Percentiles rank a stretch among this genome's conserved stretches.
These are phyloP conservation scores for Metschnikowia similis DNA, from an alignment of 805 yeast species.

Conservation along the genomic window DNA sequence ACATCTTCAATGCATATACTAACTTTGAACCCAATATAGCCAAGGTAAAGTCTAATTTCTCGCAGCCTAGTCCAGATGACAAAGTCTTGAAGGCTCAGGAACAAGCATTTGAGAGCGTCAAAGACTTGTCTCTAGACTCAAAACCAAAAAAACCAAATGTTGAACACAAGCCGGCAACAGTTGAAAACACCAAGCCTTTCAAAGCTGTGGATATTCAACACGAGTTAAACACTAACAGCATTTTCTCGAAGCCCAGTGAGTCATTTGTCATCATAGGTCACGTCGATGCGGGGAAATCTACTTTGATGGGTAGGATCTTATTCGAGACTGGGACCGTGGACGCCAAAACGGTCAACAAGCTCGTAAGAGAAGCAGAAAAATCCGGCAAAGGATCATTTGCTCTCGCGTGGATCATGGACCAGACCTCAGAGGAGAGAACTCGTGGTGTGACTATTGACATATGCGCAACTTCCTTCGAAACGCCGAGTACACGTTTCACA, in stretches of 20 bases:
- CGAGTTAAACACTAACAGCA: conserved; percentile 31
- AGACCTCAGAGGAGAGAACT: conserved; percentile 67
- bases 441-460: conserved; percentile 81
- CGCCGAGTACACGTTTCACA: conserved; percentile 50
- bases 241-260: conserved; percentile 47
- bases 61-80: conserved; percentile 82
- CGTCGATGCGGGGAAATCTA: conserved; percentile 83
- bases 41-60: conserved; percentile 51
- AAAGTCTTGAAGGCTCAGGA: conserved; percentile 56
- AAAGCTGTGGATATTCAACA: conserved; percentile 39
- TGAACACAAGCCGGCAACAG: conserved; percentile 9
- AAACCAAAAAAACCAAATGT: conserved; percentile 8
- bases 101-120: conserved; percentile 34
- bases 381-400: conserved; percentile 78
- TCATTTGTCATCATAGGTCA: conserved; percentile 83
- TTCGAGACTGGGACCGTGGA: conserved; percentile 67
- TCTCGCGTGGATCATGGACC: conserved; percentile 83
- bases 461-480: conserved; percentile 63
- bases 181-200: conserved; percentile 37
- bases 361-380: conserved; percentile 59
- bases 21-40: conserved; percentile 35
- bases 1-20: conserved; percentile 35
- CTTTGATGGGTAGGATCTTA: conserved; percentile 69
- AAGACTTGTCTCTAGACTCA: conserved; percentile 22
- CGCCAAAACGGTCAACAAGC: conserved; percentile 56